These are phyloP conservation scores for Alternaria tenuissima DNA, from an alignment of 2,329 filamentous ascomycete genomes.

Conservation along the genomic window DNA sequence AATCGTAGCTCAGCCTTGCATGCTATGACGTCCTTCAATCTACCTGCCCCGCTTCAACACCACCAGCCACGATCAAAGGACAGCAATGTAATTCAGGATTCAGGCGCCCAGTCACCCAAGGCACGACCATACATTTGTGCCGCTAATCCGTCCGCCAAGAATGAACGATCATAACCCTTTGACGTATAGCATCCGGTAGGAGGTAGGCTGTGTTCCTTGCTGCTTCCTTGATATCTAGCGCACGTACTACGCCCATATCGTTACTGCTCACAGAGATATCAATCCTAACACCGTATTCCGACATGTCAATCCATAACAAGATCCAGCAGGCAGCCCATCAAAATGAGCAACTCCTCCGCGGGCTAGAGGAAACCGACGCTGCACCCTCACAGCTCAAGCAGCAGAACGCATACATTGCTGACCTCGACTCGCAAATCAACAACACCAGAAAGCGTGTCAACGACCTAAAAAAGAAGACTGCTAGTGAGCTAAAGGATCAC, in stretches of 20 bases:
- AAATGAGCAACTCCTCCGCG: conserved; percentile 36
- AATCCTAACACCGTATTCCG: neutral
- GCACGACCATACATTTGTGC: conserved; percentile 9
- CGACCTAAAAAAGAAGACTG: conserved; percentile 29
- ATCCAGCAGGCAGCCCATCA: conserved; percentile 38
- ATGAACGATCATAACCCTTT: conserved; percentile 1
- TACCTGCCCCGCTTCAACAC: conserved; percentile 6
- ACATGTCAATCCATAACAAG: conserved; percentile 35
- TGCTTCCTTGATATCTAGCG: conserved; percentile 1
- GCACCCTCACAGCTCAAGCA: conserved; percentile 43
- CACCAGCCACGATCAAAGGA: neutral
- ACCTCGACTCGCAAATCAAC: conserved; percentile 36
- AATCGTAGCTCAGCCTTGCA: conserved; percentile 8
- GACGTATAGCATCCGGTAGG: neutral
- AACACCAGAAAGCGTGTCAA: conserved; percentile 27
- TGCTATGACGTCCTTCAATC: conserved; percentile 13
- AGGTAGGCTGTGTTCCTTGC: conserved; percentile 9
- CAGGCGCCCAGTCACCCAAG: conserved; percentile 25
- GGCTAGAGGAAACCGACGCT: conserved; percentile 40
- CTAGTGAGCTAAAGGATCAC: conserved; percentile 39
- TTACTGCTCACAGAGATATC: neutral
- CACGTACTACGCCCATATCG: neutral
- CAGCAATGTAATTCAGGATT: neutral
- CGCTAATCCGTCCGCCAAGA: conserved; percentile 21
- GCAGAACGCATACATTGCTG: conserved; percentile 39